phyloP scores from a whole-genome alignment of 495 filamentous ascomycete genomes.

The Trichoderma reesei region DNA sequence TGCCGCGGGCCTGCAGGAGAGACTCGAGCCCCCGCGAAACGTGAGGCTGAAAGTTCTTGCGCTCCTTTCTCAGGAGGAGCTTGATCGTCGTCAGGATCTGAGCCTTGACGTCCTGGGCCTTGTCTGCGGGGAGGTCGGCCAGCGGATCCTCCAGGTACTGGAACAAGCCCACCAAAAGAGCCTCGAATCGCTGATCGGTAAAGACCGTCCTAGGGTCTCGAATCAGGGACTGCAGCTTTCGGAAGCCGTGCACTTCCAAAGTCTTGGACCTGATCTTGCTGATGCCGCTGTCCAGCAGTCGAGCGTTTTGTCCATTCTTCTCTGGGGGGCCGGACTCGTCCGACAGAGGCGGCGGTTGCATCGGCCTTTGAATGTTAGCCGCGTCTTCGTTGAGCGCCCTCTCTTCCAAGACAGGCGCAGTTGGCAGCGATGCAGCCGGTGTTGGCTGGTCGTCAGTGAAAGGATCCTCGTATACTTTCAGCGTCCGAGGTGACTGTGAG shows the following conservation, averaged over 20 bases:
- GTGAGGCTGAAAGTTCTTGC: constrained; percentile 52
- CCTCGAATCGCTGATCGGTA: constrained; percentile 56
- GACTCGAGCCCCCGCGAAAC: constrained; percentile 56
- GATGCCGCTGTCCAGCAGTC: constrained; percentile 67
- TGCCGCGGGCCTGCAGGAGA: constrained; percentile 55
- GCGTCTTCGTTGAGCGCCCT: constrained; percentile 45
- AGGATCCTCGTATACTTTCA: constrained; percentile 53
- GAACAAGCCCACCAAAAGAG: constrained; percentile 63
- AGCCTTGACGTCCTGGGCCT: constrained; percentile 65
- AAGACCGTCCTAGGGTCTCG: constrained; percentile 52
- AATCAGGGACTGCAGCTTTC: constrained; percentile 74
- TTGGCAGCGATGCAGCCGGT: constrained; percentile 27
- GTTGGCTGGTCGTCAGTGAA: constrained; percentile 40
- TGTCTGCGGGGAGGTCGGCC: constrained; percentile 36
- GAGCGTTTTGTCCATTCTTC: constrained; percentile 41
- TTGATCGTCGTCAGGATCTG: constrained; percentile 77
- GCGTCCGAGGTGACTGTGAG: constrained; percentile 22
- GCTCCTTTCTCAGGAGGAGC: constrained; percentile 59
- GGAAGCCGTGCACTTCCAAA: constrained; percentile 80
- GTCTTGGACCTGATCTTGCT: constrained; percentile 56
- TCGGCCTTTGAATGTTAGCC: constrained; percentile 24
- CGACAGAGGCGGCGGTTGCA: constrained; percentile 9
- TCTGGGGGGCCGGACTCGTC: constrained; percentile 31
- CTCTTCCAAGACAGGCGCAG: constrained; percentile 40
- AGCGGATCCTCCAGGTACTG: constrained; percentile 59